Base-by-base conservation (phyloP, 169 alveolate species). In the Cryptosporidium andersoni region DNA sequence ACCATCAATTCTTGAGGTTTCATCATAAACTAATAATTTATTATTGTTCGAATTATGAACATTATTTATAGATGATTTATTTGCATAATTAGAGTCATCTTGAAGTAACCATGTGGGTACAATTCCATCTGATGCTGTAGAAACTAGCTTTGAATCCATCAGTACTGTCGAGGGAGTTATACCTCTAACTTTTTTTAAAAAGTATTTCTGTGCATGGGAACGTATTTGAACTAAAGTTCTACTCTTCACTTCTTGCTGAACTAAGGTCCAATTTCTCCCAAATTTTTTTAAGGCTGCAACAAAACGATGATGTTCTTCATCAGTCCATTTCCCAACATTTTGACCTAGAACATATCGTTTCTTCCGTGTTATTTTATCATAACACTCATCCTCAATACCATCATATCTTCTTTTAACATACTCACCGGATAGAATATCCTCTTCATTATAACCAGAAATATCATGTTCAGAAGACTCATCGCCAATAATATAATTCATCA, bases 161-260 rank as follows among this genome's bases (percentile, higher is more conserved):
- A 68, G 55, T 39, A 74, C 8, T 25, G 52, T 74, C 4, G 85
- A 74, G 0, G 85, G 85, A 39, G 85, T 68, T 36, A 74, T 74
- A 7, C 85, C 85, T 25, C 85, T 39, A 16, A 74, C 85, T 48
- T 74, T 74, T 47, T 89, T 91, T 6, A 80, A 81, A 81, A 88
- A 91, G 85, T 88, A 91, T 66, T 92, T 92, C 65, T 92, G 93
- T 12, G 95, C 95, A 68, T 92, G 95, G 11, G 95, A 92, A 47
- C 95, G 65, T 4, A 92, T 90, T 64, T 92, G 94, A 36, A 82
- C 88, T 9, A 88, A 62, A 4, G 94, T 81, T 48, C 95, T 65
- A n/a, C 94, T 91, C 39, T 66, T 82, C 25, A 92, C 92, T 43
- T 66, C 62, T 52, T 90, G 89, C 64, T 82, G 90, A 4, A 92